Evolutionary conservation across 2,329 filamentous ascomycete species (phyloP).

Genomic region (Nemania sp.): DNA sequence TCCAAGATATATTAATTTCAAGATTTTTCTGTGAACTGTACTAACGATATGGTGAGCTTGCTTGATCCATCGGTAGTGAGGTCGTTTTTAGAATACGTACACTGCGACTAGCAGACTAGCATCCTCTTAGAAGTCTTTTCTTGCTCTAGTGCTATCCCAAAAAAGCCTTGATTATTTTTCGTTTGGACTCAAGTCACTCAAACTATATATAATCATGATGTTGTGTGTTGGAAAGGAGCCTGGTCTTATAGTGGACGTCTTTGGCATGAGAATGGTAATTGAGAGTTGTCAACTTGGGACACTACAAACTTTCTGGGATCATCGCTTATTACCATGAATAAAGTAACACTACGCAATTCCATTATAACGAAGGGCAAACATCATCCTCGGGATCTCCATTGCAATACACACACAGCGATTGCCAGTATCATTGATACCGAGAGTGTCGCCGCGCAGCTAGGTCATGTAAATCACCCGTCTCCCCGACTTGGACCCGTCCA

Average conservation of each 20-base stretch:
- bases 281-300: not conserved
- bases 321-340: not conserved
- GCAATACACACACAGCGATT: not conserved
- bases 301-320: not conserved
- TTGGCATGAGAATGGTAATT: not conserved
- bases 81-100: not conserved
- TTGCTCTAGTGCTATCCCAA: not conserved
- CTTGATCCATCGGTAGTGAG: not conserved
- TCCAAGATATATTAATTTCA: not conserved
- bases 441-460: slow-evolving; percentile 48
- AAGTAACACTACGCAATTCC: not conserved
- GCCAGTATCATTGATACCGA: not conserved
- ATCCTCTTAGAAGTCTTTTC: not conserved
- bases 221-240: not conserved
- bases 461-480: slow-evolving; percentile 51
- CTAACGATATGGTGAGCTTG: not conserved
- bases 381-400: not conserved
- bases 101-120: too few species aligned
- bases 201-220: not conserved
- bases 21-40: not conserved
- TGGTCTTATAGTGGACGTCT: not conserved
- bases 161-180: too few species aligned
- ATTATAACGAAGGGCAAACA: not conserved
- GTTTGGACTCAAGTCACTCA: too few species aligned
- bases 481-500: slow-evolving; percentile 50